phyloP scores from a whole-genome alignment of 331 rosid species.

The Rhamnella rubrinervis region DNA sequence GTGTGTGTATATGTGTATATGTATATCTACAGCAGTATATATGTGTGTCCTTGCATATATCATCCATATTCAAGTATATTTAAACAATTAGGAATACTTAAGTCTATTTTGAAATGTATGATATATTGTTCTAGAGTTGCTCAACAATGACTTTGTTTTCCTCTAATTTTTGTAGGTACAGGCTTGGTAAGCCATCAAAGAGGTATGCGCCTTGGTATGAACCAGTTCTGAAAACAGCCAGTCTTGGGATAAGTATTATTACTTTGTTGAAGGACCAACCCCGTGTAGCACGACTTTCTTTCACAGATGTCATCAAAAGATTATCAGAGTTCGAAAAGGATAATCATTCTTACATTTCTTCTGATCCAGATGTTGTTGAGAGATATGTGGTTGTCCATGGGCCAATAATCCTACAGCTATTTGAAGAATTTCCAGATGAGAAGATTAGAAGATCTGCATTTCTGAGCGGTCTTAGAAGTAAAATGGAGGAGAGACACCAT shows the following conservation, averaged over 20 bases:
- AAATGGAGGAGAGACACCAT: constrained; percentile 93
- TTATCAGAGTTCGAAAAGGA: constrained; percentile 49
- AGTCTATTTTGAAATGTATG: no score
- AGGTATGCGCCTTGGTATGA: constrained; percentile 89
- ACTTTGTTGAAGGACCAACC: constrained; percentile 75
- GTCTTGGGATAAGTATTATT: constrained; percentile 64
- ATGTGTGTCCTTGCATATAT: no score
- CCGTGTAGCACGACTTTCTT: constrained; percentile 80
- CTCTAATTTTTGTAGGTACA: constrained; percentile 57
- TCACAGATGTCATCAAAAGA: constrained; percentile 66
- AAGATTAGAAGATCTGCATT: constrained; percentile 68
- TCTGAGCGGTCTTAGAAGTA: constrained; percentile 61
- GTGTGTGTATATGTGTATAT: no score
- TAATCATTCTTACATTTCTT: constrained; percentile 59
- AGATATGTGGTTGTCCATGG: constrained; percentile 91
- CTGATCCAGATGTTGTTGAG: constrained; percentile 65
- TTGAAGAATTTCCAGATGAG: constrained; percentile 78
- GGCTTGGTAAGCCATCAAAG: constrained; percentile 89
- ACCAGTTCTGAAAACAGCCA: constrained; percentile 75
- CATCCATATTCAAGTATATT: not conserved
- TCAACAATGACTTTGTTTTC: not conserved
- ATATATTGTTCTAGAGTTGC: not conserved
- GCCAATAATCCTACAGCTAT: constrained; percentile 82
- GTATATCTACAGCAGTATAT: no score
- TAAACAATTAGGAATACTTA: not conserved